phyloP scores from a whole-genome alignment of 352 stramenopile species.

The Pythium folliculosum region DNA sequence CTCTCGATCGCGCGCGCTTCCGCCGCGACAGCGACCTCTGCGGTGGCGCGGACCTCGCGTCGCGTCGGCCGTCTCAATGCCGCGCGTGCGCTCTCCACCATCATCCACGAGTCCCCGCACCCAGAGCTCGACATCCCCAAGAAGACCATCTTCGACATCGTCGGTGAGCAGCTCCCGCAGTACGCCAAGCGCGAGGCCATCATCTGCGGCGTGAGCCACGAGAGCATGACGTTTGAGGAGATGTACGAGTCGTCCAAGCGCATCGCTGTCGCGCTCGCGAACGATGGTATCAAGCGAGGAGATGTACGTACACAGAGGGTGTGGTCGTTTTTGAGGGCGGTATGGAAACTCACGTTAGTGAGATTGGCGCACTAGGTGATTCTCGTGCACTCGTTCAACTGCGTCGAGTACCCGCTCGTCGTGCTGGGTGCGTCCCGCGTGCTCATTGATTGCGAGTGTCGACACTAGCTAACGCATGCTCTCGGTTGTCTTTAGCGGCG shows the following conservation, averaged over 20 bases:
- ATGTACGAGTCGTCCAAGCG: conserved; percentile 38
- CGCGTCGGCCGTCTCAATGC: too few relatives aligned
- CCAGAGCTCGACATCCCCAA: too few relatives aligned
- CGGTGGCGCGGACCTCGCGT: too few relatives aligned
- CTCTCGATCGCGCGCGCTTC: background rate
- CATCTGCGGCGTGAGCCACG: conserved; percentile 56
- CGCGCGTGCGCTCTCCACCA: too few relatives aligned
- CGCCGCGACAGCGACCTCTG: conserved; percentile 4
- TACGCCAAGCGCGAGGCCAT: conserved; percentile 49
- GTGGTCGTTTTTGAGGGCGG: too few relatives aligned
- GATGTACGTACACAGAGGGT: conserved; percentile 32
- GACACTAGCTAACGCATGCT: too few relatives aligned
- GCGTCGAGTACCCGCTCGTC: conserved; percentile 58
- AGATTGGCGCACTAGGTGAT: conserved; percentile 35
- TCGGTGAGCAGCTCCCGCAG: conserved; percentile 36
- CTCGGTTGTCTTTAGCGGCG: conserved; percentile 30
- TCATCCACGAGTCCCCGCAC: too few relatives aligned
- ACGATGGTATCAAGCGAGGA: conserved; percentile 50
- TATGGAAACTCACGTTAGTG: too few relatives aligned
- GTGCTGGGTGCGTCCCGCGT: conserved; percentile 40
- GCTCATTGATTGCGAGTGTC: too few relatives aligned
- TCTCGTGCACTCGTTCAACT: conserved; percentile 71
- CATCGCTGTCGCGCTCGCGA: conserved; percentile 45
- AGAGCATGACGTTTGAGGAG: conserved; percentile 48
- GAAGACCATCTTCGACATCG: conserved; percentile 49